Base-by-base conservation (phyloP, 2,329 filamentous ascomycete genomes). In the Blumeriella jaapii region DNA sequence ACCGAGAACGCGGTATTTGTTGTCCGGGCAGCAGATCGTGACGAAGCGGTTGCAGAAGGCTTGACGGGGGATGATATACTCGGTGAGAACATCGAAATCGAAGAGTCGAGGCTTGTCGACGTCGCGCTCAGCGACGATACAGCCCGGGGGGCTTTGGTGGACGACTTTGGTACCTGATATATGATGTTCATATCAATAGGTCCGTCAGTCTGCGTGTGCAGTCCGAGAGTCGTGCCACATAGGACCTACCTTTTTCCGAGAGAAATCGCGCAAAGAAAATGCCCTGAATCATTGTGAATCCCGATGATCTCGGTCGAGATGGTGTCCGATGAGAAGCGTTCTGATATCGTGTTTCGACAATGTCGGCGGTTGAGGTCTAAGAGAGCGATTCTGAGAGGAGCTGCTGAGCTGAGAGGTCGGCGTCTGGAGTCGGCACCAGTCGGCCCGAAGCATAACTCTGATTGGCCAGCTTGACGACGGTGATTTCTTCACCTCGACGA, bases 21-120 rank as follows among this genome's bases (percentile, higher is more conserved):
- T 67, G 36, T 74, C 70, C 0, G 74, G 72, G 29, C 83, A 80
- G 57, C 79, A 79, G 37, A 93, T 78, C 17, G 82, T 81, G 42
- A 96, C 71, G 41, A 87, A 78, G 45, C 86, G 83, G 57, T 94
- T 93, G 68, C 89, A 94, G 55, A 98, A 91, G 52, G 89, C 82
- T 59, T 94, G 85, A 35, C 84, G 81, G 12, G 91, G 91, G 52
- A 98, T 94, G 54, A 98, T 80, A 63, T 93, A 95, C 56, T 89
- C 80, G 11, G 84, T 82, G 48, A 96, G 72, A 33, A 84, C 78
- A 46, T 82, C 74, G 61, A 94, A 96, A 59, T 86, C 77, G 54
- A 95, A 74, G 44, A 94, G 74, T 3, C 79, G 78, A 8, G 66
- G 63, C 53, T 64, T 71, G 54, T 57, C 57, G 44, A 50, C 60